Evolutionary conservation across 2,329 filamentous ascomycete species (phyloP).

Genomic region (Leptographium procerum): DNA sequence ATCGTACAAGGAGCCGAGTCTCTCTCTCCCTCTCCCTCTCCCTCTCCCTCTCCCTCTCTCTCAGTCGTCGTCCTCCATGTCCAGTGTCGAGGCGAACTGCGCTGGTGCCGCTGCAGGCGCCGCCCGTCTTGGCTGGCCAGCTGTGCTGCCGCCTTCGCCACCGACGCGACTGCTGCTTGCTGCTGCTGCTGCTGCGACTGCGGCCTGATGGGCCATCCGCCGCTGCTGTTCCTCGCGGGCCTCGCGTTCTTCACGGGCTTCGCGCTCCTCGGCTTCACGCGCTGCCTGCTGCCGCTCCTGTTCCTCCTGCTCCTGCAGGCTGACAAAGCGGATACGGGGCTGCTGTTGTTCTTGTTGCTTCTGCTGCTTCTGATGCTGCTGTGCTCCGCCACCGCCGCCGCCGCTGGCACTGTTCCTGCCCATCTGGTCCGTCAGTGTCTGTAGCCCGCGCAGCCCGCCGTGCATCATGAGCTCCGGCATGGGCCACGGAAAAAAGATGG

Average conservation of each 20-base stretch:
- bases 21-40: neutral
- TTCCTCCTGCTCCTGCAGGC: conserved; percentile 38
- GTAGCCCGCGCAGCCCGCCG: conserved; percentile 55
- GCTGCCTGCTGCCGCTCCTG: conserved; percentile 36
- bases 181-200: conserved; percentile 26
- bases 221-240: conserved; percentile 33
- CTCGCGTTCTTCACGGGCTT: conserved; percentile 32
- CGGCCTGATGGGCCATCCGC: conserved; percentile 28
- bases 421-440: conserved; percentile 21
- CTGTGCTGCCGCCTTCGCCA: neutral
- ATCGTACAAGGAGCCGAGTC: neutral
- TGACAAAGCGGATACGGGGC: conserved; percentile 26
- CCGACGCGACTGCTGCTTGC: conserved; percentile 2
- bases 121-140: neutral
- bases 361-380: neutral
- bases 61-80: conserved; percentile 14
- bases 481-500: conserved; percentile 69
- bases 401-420: neutral
- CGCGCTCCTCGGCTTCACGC: conserved; percentile 28
- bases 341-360: conserved; percentile 48
- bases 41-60: neutral
- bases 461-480: conserved; percentile 55
- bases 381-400: too few relatives aligned
- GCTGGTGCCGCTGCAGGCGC: conserved; percentile 4
- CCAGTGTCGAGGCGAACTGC: conserved; percentile 12